phyloP scores from a whole-genome alignment of 768 basidiomycete species.

The Clitopilus passeckerianus region DNA sequence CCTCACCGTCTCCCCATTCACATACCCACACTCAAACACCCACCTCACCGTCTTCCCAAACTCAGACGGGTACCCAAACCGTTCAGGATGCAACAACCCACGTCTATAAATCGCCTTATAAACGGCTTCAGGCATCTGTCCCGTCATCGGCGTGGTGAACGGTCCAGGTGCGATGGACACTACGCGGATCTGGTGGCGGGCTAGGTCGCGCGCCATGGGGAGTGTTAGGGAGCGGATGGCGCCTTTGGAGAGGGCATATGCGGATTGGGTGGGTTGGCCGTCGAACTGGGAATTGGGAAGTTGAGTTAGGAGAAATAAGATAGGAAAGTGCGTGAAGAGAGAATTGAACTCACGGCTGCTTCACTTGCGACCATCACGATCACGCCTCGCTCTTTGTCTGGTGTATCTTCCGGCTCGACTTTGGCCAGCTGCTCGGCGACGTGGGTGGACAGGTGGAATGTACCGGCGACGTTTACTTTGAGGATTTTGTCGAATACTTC shows the following conservation, averaged over 20 bases:
- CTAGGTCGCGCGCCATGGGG: slow-evolving; percentile 57
- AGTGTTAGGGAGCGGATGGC: slow-evolving; percentile 54
- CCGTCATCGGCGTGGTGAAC: slow-evolving; percentile 1
- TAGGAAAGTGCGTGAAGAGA: background rate
- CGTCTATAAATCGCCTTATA: background rate
- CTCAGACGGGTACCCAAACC: slow-evolving; percentile 44
- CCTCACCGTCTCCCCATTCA: slow-evolving; percentile 50
- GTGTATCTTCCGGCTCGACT: slow-evolving; percentile 38
- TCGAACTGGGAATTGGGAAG: slow-evolving; percentile 34
- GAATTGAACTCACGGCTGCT: slow-evolving; percentile 36
- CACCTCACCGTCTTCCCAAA: slow-evolving; percentile 47
- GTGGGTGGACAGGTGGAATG: slow-evolving; percentile 54
- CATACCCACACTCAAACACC: slow-evolving; percentile 46
- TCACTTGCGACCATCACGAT: slow-evolving; percentile 53
- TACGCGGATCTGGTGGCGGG: slow-evolving; percentile 47
- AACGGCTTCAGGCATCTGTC: background rate
- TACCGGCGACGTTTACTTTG: slow-evolving; percentile 51
- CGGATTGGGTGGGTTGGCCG: slow-evolving; percentile 53
- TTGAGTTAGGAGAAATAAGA: background rate
- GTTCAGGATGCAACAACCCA: slow-evolving; percentile 35
- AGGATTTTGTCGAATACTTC: slow-evolving; percentile 50
- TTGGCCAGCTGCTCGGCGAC: slow-evolving; percentile 45
- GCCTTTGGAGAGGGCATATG: slow-evolving; percentile 56
- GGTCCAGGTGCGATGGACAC: slow-evolving; percentile 51
- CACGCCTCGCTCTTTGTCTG: slow-evolving; percentile 51